Evolutionary conservation across 352 stramenopile species (phyloP), one percentile per base, ranked within the genome.

Genomic region (Pythium sp.): DNA sequence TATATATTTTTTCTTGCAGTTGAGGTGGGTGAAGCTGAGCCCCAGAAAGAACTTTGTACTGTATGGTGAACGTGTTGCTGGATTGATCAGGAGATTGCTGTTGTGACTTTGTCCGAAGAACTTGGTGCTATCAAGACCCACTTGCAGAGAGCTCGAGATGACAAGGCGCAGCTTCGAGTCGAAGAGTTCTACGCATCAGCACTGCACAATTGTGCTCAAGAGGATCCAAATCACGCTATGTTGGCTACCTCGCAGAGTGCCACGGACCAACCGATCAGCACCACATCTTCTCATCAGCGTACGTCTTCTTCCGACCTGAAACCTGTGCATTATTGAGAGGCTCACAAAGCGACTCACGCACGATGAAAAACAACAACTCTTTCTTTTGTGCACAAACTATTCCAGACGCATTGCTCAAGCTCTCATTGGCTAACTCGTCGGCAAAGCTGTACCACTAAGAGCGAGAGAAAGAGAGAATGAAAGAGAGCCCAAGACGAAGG

Each of bases 1-100:
- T 83, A 51, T 20, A 55, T 30, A 18, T 3, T 36, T 63, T 5
- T 5, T 5, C 7, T 28, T 14, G 32, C 32, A 18, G 11, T 30
- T 36, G 26, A n/a, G 6, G 28, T 47, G 3, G 18, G 22, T 1
- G 1, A 43, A 18, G 11, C 12, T 38, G 32, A 15, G 36, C 1
- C 36, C 36, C 15, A 32, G 9, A 15, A 15, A 18, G 9, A 9
- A 14, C 11, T 3, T 43, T 43, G 36, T 18, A 15, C 32, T 14
- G 36, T 14, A 43, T 43, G 36, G 18, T 15, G 9, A 43, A 43
- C 11, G 36, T 43, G 36, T 15, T 43, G 9, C 36, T 15, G 9
- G 9, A 43, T 43, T 15, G 36, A 49, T 22, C 18, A 49, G 41
- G 41, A 49, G 15, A 49, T 15, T 22, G 41, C 41, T 22, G 15